Conservation (phyloP, 805 yeast species). For the Wickerhamiella alocasiicola region DNA sequence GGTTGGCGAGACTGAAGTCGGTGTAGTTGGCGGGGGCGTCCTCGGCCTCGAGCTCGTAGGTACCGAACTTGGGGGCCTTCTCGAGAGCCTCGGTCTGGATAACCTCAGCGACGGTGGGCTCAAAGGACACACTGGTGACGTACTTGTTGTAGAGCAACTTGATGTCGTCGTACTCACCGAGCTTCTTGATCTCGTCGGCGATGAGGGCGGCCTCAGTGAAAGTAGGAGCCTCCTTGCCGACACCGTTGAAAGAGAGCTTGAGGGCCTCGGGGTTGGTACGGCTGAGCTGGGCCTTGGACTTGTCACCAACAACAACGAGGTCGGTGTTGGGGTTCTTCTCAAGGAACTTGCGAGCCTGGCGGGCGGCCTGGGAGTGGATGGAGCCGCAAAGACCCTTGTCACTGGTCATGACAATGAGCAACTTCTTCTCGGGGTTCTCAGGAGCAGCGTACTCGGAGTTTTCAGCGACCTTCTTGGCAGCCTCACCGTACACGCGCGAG, state of each 20-base stretch:
- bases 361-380: conserved; percentile 88
- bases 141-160: conserved; percentile 82
- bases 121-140: conserved; percentile 77
- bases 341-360: conserved; percentile 64
- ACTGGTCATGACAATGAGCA: conserved; percentile 79
- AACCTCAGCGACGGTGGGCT: conserved; percentile 59
- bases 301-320: conserved; percentile 86
- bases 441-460: conserved; percentile 65
- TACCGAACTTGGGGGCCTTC: conserved; percentile 72
- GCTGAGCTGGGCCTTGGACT: conserved; percentile 73
- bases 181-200: conserved; percentile 65
- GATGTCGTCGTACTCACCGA: conserved; percentile 54
- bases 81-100: conserved; percentile 61
- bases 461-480: conserved; percentile 66
- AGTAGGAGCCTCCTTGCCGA: conserved; percentile 95
- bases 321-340: conserved; percentile 56
- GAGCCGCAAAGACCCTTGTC: conserved; percentile 99
- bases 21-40: conserved; percentile 34
- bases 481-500: conserved; percentile 71
- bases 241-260: conserved; percentile 70
- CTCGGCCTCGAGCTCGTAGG: conserved; percentile 55
- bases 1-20: conserved; percentile 83
- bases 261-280: conserved; percentile 67
- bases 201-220: conserved; percentile 81
- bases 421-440: conserved; percentile 46